Base-by-base conservation (phyloP, 2,329 filamentous ascomycete genomes). In the Geosmithia putterillii region DNA sequence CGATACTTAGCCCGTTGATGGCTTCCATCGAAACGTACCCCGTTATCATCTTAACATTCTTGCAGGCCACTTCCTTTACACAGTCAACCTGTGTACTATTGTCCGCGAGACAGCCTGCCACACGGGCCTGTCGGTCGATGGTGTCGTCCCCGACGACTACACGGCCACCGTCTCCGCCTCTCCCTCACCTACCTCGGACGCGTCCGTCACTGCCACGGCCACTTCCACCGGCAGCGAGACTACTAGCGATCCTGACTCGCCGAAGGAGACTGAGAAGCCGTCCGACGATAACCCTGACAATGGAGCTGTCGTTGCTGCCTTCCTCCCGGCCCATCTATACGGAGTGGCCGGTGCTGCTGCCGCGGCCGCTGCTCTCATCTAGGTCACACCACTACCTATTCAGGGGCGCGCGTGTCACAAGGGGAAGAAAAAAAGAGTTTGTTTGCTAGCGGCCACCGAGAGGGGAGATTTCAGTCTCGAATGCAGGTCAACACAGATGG, bases 1-100 rank as follows among this genome's bases (percentile, higher is more conserved):
- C 21, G n/a, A n/a, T n/a, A n/a, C n/a, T n/a, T n/a, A n/a, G n/a
- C n/a, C n/a, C n/a, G n/a, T n/a, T n/a, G n/a, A n/a, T n/a, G n/a
- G n/a, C n/a, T n/a, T n/a, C n/a, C n/a, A n/a, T n/a, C n/a, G n/a
- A n/a, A n/a, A n/a, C n/a, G n/a, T n/a, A n/a, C 18, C 17, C 14
- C 9, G 4, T 7, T 18, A 35, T 17, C 19, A 21, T 14, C 38
- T 25, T 28, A n/a, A 19, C 19, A 19, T 18, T 18, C 28, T 20
- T 12, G 7, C 23, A 46, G 44, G 44, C 18, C 21, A 17, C 19
- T 42, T 59, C 23, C 47, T 64, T 38, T 58, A 59, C 48, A 56
- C 59, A 22, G 54, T 62, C 49, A 63, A 61, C 50, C 48, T 60
- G 43, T 65, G 62, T 54, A 56, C 54, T 47, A 46, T 64, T 41